phyloP scores from a whole-genome alignment of 352 stramenopile genomes.

The Globisporangium solare region DNA sequence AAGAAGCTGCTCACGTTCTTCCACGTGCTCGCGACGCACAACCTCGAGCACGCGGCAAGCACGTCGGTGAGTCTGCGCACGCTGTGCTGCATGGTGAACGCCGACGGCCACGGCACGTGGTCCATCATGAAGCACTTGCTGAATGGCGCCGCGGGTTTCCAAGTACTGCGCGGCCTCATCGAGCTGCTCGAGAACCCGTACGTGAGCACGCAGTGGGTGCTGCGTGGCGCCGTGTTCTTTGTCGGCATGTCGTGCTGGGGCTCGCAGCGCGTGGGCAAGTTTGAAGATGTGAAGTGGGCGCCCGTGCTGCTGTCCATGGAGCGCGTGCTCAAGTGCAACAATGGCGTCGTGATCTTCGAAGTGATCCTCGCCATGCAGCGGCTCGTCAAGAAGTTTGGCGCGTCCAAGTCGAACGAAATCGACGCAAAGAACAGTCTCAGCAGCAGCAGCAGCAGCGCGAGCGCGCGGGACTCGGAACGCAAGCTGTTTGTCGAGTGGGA shows the following conservation, averaged over 20 bases:
- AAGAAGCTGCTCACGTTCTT: slow-evolving; percentile 73
- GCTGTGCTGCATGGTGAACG: slow-evolving; percentile 81
- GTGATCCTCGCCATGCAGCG: slow-evolving; percentile 84
- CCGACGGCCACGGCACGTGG: slow-evolving; percentile 78
- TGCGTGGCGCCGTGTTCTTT: slow-evolving; percentile 83
- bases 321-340: slow-evolving; percentile 50
- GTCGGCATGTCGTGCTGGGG: slow-evolving; percentile 88
- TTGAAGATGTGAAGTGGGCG: slow-evolving; percentile 74
- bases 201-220: slow-evolving; percentile 60
- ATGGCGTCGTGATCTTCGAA: slow-evolving; percentile 83
- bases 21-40: slow-evolving; percentile 58
- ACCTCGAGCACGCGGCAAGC: slow-evolving; percentile 54
- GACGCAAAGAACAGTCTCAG: slow-evolving; percentile 7
- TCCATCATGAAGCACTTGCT: slow-evolving; percentile 79
- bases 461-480: slow-evolving; percentile 10
- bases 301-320: slow-evolving; percentile 70
- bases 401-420: slow-evolving; percentile 11
- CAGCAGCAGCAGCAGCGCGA: background rate
- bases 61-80: slow-evolving; percentile 62
- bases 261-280: slow-evolving; percentile 64
- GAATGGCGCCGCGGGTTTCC: slow-evolving; percentile 51
- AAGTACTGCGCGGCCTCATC: slow-evolving; percentile 67
- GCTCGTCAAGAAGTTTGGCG: slow-evolving; percentile 85
- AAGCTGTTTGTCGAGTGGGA: slow-evolving; percentile 79
- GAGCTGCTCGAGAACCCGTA: slow-evolving; percentile 64